Percentiles rank a stretch among this genome's conserved stretches.
Evolutionary conservation across 495 filamentous ascomycete genomes (phyloP).

Genomic region (Penicillium odoratum): DNA sequence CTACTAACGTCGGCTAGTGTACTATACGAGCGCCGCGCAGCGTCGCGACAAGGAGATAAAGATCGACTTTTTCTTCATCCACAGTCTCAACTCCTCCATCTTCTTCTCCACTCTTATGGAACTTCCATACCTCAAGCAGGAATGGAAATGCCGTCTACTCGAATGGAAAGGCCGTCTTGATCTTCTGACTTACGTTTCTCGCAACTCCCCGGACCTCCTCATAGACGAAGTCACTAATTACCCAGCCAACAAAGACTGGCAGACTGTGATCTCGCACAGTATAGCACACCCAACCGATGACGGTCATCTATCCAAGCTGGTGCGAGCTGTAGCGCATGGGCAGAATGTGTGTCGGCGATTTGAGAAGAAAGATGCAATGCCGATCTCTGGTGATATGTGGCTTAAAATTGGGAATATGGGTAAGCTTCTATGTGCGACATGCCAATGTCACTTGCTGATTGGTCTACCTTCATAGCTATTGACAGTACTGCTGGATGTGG

Average conservation of each 20-base stretch:
- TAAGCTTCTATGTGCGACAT: constrained; percentile 57
- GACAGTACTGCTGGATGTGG: constrained; percentile 32
- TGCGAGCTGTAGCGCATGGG: constrained; percentile 63
- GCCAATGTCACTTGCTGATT: constrained; percentile 27
- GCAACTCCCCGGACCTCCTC: constrained; percentile 53
- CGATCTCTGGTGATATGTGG: constrained; percentile 70
- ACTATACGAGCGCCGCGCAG: constrained; percentile 62
- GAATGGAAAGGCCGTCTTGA: constrained; percentile 77
- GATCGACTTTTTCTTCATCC: constrained; percentile 84
- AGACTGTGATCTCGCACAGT: constrained; percentile 56
- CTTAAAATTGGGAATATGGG: constrained; percentile 60
- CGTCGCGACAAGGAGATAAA: constrained; percentile 62
- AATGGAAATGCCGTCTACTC: constrained; percentile 62
- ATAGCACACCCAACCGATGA: constrained; percentile 61
- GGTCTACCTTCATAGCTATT: constrained; percentile 19
- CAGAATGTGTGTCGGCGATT: constrained; percentile 47
- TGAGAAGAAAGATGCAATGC: constrained; percentile 42
- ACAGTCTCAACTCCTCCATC: constrained; percentile 61
- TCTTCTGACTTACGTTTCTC: constrained; percentile 64
- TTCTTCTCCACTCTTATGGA: constrained; percentile 59
- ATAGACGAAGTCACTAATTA: constrained; percentile 58
- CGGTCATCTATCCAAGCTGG: constrained; percentile 74
- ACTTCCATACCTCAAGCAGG: constrained; percentile 27
- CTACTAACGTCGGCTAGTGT: constrained; percentile 36
- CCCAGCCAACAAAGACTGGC: constrained; percentile 44